Conservation (phyloP, 2,329 filamentous ascomycete genomes). For the Aspergillus aculeatus region DNA sequence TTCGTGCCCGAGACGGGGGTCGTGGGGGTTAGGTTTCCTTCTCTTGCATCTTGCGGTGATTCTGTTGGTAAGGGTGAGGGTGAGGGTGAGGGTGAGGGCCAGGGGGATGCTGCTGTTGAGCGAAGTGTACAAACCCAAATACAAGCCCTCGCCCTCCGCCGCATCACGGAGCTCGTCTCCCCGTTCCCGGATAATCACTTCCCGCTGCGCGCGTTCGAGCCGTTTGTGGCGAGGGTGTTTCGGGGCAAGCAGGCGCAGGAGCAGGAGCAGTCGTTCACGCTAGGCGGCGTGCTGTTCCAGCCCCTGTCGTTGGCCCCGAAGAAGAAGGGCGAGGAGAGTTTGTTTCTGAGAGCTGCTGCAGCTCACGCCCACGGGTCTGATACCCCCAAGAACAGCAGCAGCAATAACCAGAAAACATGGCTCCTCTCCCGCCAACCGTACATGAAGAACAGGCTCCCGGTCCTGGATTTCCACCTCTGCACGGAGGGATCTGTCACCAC, state of each 20-base stretch:
- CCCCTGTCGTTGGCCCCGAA: slow-evolving; percentile 29
- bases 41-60: background rate
- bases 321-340: background rate
- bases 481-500: too few relatives aligned
- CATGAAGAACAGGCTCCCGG: slow-evolving; percentile 27
- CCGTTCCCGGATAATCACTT: slow-evolving; percentile 44
- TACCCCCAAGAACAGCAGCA: background rate
- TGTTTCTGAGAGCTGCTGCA: too few relatives aligned
- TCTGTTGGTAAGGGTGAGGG: background rate
- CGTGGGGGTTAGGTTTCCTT: slow-evolving; percentile 31
- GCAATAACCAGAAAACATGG: slow-evolving; percentile 32
- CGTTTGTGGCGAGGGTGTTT: slow-evolving; percentile 45
- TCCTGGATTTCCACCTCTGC: slow-evolving; percentile 12
- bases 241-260: background rate
- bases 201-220: slow-evolving; percentile 44
- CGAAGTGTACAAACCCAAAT: slow-evolving; percentile 18
- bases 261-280: slow-evolving; percentile 43
- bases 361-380: too few relatives aligned
- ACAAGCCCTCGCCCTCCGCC: slow-evolving; percentile 48
- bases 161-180: slow-evolving; percentile 50
- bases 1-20: slow-evolving; percentile 32
- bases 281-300: slow-evolving; percentile 51
- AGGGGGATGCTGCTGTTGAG: too few relatives aligned
- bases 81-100: too few relatives aligned
- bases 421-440: slow-evolving; percentile 40